phyloP scores from a whole-genome alignment of 2,329 filamentous ascomycete species.

The Sporothrix mexicana region DNA sequence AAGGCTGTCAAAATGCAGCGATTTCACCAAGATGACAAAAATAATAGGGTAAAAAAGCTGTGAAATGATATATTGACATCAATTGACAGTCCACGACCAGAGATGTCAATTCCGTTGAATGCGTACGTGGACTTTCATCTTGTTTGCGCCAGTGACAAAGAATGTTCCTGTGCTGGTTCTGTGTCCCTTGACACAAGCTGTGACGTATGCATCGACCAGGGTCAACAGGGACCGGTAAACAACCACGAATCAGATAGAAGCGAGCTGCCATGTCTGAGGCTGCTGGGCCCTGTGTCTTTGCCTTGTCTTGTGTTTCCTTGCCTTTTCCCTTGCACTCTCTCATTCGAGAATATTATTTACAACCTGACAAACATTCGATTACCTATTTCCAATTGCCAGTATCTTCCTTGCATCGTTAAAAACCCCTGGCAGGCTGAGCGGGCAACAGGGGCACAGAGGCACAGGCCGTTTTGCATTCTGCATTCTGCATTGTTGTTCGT shows the following conservation, averaged over 20 bases:
- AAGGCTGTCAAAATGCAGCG: neutral
- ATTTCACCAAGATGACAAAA: neutral
- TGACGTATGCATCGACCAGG: conserved; percentile 14
- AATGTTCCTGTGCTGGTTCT: neutral
- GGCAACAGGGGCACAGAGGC: too few species aligned
- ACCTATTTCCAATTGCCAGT: too few species aligned
- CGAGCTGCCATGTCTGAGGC: neutral
- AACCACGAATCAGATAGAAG: neutral
- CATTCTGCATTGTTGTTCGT: neutral
- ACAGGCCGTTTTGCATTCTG: too few species aligned
- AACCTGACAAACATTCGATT: too few species aligned
- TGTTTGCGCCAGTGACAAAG: neutral
- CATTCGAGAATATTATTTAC: neutral
- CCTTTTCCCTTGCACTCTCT: neutral
- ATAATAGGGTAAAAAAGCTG: neutral
- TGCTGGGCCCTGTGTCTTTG: conserved; percentile 5
- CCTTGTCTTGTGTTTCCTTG: too few species aligned
- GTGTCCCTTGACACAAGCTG: neutral
- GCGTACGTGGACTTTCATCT: neutral
- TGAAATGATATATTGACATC: neutral
- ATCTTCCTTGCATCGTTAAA: too few species aligned
- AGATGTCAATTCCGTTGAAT: neutral
- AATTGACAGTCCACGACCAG: neutral
- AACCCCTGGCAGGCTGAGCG: too few species aligned
- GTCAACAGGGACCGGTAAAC: neutral